Percentiles rank a stretch among this genome's conserved stretches.
These are phyloP conservation scores for Sporothrix schenckii DNA, from an alignment of 2,329 filamentous ascomycete species.

Conservation along the genomic window DNA sequence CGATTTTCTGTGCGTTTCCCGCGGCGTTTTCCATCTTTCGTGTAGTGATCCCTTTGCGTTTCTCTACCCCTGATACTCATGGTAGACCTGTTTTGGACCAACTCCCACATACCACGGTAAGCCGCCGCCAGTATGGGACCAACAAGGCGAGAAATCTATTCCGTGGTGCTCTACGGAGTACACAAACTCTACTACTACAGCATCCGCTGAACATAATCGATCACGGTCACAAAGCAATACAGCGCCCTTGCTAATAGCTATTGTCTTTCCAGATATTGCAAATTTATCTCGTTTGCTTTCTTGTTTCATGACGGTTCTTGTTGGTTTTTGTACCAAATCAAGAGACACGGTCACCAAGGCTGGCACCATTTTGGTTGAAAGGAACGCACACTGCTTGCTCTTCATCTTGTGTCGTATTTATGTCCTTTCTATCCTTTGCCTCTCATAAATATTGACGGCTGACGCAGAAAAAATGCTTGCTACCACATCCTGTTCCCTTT, in stretches of 20 bases:
- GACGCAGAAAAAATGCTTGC: not conserved
- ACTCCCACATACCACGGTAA: not conserved
- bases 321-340: no score
- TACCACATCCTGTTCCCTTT: not conserved
- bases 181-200: not conserved
- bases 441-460: not conserved
- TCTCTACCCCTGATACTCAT: not conserved
- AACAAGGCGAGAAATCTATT: not conserved
- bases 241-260: not conserved
- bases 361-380: not conserved
- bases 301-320: not conserved
- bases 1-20: not conserved
- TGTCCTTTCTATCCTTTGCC: not conserved
- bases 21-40: not conserved
- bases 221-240: no score
- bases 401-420: not conserved
- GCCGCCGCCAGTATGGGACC: not conserved
- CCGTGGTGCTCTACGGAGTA: not conserved
- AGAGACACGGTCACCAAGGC: not conserved
- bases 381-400: not conserved
- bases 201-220: not conserved
- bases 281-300: slow-evolving; percentile 1
- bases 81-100: not conserved
- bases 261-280: not conserved
- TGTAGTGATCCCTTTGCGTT: not conserved